Percentiles rank a stretch among this genome's conserved stretches.
Conservation (phyloP, 73 alveolate species). For the Paraurostyla sp. region DNA sequence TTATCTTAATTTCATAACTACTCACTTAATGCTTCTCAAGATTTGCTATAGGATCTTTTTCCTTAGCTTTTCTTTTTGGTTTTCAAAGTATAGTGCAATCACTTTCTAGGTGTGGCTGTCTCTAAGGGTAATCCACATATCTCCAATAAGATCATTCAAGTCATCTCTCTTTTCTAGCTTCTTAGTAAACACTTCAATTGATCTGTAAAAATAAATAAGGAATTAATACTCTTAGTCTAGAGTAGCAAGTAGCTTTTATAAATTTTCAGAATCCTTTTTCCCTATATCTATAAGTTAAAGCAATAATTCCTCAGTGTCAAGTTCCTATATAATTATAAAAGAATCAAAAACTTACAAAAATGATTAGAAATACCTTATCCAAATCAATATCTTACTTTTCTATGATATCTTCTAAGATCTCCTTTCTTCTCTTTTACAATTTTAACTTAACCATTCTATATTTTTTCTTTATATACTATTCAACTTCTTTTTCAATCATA, state of each 20-base stretch:
- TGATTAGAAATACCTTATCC: not conserved
- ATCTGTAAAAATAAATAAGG: not conserved
- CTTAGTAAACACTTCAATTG: slow-evolving; percentile 11
- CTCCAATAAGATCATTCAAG: not conserved
- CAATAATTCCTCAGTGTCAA: not conserved
- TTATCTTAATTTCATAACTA: slow-evolving; percentile 9
- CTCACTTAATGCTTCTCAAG: not conserved
- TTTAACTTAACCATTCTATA: not conserved
- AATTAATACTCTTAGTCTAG: slow-evolving; percentile 7
- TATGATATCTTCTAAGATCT: not conserved
- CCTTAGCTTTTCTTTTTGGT: not conserved
- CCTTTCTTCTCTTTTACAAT: not conserved
- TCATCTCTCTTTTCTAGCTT: not conserved
- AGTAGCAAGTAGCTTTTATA: not conserved
- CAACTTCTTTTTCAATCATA: not conserved
- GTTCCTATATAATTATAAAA: not conserved
- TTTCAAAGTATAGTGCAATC: slow-evolving; percentile 9
- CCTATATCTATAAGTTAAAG: slow-evolving; percentile 13
- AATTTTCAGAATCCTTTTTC: not conserved
- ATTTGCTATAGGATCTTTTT: not conserved
- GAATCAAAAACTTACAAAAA: not conserved
- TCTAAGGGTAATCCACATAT: not conserved
- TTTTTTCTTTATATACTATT: not conserved
- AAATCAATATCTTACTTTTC: not conserved
- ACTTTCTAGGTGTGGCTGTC: not conserved